Conservation (phyloP, 2,329 filamentous ascomycete species). For the Rhynchosporium graminicola region DNA sequence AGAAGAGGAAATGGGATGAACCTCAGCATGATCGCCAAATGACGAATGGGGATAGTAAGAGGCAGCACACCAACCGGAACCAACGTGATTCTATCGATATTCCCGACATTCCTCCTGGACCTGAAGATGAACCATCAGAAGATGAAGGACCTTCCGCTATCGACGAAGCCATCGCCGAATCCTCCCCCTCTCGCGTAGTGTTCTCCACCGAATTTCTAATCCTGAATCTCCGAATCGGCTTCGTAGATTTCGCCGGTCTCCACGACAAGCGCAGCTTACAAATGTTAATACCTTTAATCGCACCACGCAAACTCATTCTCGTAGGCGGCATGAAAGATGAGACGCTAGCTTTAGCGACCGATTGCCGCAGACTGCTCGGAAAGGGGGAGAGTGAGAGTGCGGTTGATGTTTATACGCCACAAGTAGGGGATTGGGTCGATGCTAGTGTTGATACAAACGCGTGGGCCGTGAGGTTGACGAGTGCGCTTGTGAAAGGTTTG, state of each 20-base stretch:
- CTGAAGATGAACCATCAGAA: conserved; percentile 58
- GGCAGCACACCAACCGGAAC: conserved; percentile 51
- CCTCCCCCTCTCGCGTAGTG: conserved; percentile 71
- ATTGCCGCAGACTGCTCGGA: conserved; percentile 71
- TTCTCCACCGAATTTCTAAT: conserved; percentile 63
- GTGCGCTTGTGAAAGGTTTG: conserved; percentile 79
- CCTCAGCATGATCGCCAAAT: conserved; percentile 45
- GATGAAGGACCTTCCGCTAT: conserved; percentile 60
- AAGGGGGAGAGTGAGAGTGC: conserved; percentile 48
- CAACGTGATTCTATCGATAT: conserved; percentile 41
- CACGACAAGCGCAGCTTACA: conserved; percentile 93
- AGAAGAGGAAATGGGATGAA: conserved; percentile 94
- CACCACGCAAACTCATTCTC: conserved; percentile 92
- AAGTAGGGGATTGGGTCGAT: conserved; percentile 72
- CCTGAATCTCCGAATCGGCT: conserved; percentile 76
- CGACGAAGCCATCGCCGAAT: conserved; percentile 51
- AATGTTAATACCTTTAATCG: conserved; percentile 92
- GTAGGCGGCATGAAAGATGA: conserved; percentile 79
- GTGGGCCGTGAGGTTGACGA: conserved; percentile 90
- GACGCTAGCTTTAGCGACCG: conserved; percentile 73
- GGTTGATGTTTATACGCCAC: conserved; percentile 78
- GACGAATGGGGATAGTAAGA: conserved; percentile 57
- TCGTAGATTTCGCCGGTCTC: conserved; percentile 87
- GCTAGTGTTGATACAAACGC: conserved; percentile 97
- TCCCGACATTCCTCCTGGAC: conserved; percentile 46